Evolutionary conservation across 768 basidiomycete species (phyloP).

Genomic region (Boletus barrowsii): DNA sequence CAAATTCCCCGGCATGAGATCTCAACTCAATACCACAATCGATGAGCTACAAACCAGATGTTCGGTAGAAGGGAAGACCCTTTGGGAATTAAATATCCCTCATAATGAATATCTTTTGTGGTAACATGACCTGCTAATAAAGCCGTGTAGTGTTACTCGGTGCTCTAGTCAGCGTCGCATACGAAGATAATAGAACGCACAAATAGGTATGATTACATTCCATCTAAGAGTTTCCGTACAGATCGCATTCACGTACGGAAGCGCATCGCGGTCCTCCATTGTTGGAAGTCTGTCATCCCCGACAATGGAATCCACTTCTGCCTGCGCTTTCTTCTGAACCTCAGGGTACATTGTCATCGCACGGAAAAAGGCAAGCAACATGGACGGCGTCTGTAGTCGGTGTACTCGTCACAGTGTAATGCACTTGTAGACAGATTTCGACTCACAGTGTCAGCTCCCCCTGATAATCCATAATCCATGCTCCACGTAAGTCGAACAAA

Average conservation of each 20-base stretch:
- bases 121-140: neutral
- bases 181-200: neutral
- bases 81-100: neutral
- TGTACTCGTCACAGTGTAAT: neutral
- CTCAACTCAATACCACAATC: too few species aligned
- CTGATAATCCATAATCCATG: slow-evolving; percentile 18
- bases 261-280: slow-evolving; percentile 2
- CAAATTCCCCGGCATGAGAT: too few species aligned
- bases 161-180: too few species aligned
- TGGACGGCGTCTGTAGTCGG: slow-evolving; percentile 14
- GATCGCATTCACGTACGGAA: neutral
- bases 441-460: slow-evolving; percentile 12
- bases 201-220: neutral
- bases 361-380: slow-evolving; percentile 15
- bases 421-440: slow-evolving; percentile 12
- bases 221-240: slow-evolving; percentile 15
- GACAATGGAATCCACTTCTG: slow-evolving; percentile 9
- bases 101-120: neutral
- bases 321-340: slow-evolving; percentile 5
- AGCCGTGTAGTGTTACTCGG: too few species aligned
- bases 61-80: neutral
- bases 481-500: neutral
- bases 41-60: neutral
- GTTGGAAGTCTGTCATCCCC: slow-evolving; percentile 6
- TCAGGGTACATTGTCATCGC: slow-evolving; percentile 12